These are phyloP conservation scores for Mycena epipterygia DNA, from an alignment of 768 basidiomycete species.

Conservation along the genomic window DNA sequence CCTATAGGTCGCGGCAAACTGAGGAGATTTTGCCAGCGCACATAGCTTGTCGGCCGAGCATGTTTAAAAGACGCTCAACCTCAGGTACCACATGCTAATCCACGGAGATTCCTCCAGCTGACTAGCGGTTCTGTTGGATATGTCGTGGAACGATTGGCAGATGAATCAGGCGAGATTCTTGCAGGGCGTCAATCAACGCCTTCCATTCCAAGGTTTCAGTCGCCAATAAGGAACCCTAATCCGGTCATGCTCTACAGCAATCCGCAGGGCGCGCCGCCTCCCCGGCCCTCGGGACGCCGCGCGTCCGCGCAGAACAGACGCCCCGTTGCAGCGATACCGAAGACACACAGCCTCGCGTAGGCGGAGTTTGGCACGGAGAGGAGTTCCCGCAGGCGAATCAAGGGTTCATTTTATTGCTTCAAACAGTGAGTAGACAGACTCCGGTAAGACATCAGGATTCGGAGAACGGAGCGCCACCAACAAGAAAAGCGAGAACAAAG, in stretches of 20 bases:
- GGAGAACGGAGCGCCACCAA: conserved; percentile 23
- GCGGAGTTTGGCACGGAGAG: not conserved
- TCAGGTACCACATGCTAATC: not conserved
- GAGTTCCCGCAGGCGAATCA: not conserved
- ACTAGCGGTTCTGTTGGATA: not conserved
- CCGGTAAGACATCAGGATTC: conserved; percentile 6
- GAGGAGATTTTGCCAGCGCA: no score
- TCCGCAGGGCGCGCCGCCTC: conserved; percentile 16
- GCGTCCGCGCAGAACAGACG: conserved; percentile 14
- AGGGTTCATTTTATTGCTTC: not conserved
- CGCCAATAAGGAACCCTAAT: conserved; percentile 18
- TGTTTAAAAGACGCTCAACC: not conserved
- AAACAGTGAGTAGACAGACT: not conserved
- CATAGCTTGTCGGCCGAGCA: not conserved
- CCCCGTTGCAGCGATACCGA: not conserved
- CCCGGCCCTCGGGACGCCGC: not conserved
- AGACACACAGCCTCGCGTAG: not conserved
- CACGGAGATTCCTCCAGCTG: not conserved
- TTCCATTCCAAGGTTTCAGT: not conserved
- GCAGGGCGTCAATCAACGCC: conserved; percentile 20
- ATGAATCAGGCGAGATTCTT: not conserved
- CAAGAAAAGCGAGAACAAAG: not conserved
- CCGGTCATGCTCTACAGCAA: conserved; percentile 17
- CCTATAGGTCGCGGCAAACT: no score
- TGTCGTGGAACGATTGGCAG: not conserved